Percentiles rank a stretch among this genome's conserved stretches.
Evolutionary conservation across 306 rosid species (phyloP).

Genomic region (Abrus precatorius): DNA sequence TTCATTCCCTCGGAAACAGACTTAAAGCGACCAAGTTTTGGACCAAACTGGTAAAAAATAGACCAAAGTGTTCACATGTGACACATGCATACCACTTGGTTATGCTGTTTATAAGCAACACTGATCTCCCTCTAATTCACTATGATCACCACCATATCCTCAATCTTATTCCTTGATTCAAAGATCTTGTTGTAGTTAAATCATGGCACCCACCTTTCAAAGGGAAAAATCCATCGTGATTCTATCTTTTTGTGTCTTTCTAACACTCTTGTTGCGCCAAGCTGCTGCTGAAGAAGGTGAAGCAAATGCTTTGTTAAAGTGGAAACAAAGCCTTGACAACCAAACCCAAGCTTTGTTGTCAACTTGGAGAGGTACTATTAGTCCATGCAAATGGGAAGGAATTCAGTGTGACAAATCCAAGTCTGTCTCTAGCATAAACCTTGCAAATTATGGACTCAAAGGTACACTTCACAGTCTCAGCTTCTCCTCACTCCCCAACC

Average conservation of each 20-base stretch:
- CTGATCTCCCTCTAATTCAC: not conserved
- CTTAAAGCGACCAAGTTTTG: not conserved
- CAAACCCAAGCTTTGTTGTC: slow-evolving; percentile 36
- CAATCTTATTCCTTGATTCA: not conserved
- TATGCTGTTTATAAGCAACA: not conserved
- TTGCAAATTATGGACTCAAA: slow-evolving; percentile 30
- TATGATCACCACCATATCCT: slow-evolving; percentile 7
- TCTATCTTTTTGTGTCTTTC: slow-evolving; percentile 17
- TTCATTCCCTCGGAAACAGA: not conserved
- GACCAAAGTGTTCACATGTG: not conserved
- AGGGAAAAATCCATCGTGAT: not conserved
- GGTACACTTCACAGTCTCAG: slow-evolving; percentile 50
- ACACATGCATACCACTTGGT: not conserved
- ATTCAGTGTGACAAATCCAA: slow-evolving; percentile 39
- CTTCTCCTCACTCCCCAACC: slow-evolving; percentile 49
- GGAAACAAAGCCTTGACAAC: slow-evolving; percentile 49
- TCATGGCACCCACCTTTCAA: slow-evolving; percentile 14
- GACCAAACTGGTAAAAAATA: not conserved
- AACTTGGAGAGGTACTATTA: slow-evolving; percentile 36
- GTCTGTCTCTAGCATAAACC: not conserved
- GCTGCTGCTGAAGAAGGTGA: slow-evolving; percentile 25
- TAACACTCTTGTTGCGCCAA: not conserved
- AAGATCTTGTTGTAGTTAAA: not conserved
- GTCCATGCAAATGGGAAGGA: slow-evolving; percentile 45
- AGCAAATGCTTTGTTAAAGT: slow-evolving; percentile 42